phyloP scores from a whole-genome alignment of 75 land plant species.

The Chamaecyparis obtusa region DNA sequence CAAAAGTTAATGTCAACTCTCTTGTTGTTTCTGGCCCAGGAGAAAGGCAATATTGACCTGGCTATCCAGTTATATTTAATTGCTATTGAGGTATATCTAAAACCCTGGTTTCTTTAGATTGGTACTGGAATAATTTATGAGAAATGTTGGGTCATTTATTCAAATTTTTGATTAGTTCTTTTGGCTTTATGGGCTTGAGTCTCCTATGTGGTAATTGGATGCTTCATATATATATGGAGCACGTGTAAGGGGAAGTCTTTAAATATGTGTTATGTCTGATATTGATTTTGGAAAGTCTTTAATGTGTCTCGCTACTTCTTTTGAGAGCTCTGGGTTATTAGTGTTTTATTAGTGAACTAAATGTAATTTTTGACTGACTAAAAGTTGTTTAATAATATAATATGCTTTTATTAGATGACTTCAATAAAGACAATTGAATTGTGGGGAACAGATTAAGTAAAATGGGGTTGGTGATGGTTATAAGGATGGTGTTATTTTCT shows the following conservation, averaged over 20 bases:
- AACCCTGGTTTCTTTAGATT: background rate
- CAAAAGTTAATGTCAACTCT: background rate
- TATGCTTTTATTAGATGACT: background rate
- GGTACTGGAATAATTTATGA: background rate
- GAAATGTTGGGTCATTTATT: background rate
- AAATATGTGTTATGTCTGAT: background rate
- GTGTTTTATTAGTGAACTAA: background rate
- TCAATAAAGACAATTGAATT: background rate
- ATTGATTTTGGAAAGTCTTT: background rate
- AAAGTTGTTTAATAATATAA: background rate
- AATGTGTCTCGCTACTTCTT: background rate
- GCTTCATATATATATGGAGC: background rate
- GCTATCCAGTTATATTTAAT: slow-evolving; percentile 81
- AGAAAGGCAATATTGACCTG: slow-evolving; percentile 93
- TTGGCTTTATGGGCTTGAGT: background rate
- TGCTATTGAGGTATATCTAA: slow-evolving; percentile 84
- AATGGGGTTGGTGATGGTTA: background rate
- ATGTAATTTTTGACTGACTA: background rate
- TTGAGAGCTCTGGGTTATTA: background rate
- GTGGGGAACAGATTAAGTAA: background rate
- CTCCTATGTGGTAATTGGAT: background rate
- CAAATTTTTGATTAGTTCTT: background rate
- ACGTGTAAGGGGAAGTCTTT: background rate
- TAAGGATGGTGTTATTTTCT: background rate
- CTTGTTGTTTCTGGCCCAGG: slow-evolving; percentile 44